These are phyloP conservation scores for Russula abietina DNA, from an alignment of 768 basidiomycete species.

Conservation along the genomic window DNA sequence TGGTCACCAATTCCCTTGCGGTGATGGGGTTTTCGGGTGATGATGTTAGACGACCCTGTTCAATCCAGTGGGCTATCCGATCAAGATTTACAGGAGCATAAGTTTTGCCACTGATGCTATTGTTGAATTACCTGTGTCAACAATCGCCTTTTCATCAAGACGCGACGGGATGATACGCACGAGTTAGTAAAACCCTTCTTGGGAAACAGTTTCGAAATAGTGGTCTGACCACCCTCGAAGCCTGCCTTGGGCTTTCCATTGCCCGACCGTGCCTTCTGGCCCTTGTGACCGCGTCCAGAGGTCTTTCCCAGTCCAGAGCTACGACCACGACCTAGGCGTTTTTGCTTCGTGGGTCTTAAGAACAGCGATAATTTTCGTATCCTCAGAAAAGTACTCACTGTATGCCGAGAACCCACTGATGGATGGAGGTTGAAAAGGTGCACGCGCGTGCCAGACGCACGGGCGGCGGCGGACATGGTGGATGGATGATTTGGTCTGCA, in stretches of 20 bases:
- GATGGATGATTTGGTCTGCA: not conserved
- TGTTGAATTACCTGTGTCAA: not conserved
- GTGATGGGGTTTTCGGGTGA: slow-evolving; percentile 82
- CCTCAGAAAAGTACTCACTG: slow-evolving; percentile 37
- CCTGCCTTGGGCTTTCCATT: slow-evolving; percentile 73
- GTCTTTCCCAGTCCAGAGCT: slow-evolving; percentile 89
- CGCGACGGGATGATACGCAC: slow-evolving; percentile 43
- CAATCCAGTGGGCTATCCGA: slow-evolving; percentile 86
- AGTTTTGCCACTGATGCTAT: slow-evolving; percentile 57
- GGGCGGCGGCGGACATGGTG: slow-evolving; percentile 37
- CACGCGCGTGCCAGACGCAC: slow-evolving; percentile 41
- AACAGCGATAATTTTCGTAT: not conserved
- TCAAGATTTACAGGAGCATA: slow-evolving; percentile 85
- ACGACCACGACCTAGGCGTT: slow-evolving; percentile 91
- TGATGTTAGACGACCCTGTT: slow-evolving; percentile 72
- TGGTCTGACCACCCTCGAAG: slow-evolving; percentile 97
- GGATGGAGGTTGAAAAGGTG: slow-evolving; percentile 67
- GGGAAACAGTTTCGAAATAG: slow-evolving; percentile 83
- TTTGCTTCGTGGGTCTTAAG: slow-evolving; percentile 51
- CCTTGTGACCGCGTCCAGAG: slow-evolving; percentile 90
- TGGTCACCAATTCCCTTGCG: slow-evolving; percentile 74
- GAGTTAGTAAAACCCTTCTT: slow-evolving; percentile 92
- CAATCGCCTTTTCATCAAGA: not conserved
- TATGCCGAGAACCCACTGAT: slow-evolving; percentile 62
- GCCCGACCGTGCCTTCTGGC: slow-evolving; percentile 89